Evolutionary conservation across 371 early-diverging fungal species (phyloP), one percentile per base, ranked within the genome.

Genomic region (Mortierella sp.): DNA sequence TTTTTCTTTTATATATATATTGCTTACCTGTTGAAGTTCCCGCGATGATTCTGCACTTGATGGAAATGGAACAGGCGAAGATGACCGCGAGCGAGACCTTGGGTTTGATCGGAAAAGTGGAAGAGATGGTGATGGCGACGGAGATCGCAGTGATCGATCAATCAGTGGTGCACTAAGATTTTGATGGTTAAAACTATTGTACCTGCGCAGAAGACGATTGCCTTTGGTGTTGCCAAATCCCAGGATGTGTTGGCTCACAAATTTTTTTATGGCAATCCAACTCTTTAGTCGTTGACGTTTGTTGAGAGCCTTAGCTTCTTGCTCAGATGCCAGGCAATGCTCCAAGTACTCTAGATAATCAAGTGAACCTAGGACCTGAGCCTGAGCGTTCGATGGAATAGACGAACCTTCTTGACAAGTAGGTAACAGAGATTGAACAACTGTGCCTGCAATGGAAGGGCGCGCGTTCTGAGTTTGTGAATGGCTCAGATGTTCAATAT

Each of bases 271-370:
- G 32, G 67, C 73, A 10, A 67, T 49, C 78, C 73, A 78, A 54
- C 67, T 69, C 35, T 59, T 70, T 24, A 58, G 62, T 26, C 79
- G 47, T 28, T 43, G 58, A 64, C 62, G 9, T 18, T 51, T 66
- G 11, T 45, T 30, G 35, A 61, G 66, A n/a, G 69, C 55, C 57
- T 40, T 66, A 16, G 16, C 51, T 60, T 78, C 73, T 47, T 72
- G 64, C 4, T 78, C 70, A 14, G 73, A 69, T 11, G 55, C 40
- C 12, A 73, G 49, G 43, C 49, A 60, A 9, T 58, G 59, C 60
- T 78, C 79, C 51, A 78, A 55, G 61, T 66, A 67, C n/a, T 64
- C 61, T 59, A 78, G 71, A 57, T 67, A 78, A 47, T 71, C 75
- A 51, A 74, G 70, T n/a, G 75, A 70, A 47, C 40, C 45, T 45